Percentiles rank a stretch among this genome's conserved stretches.
Evolutionary conservation across 2,329 filamentous ascomycete species (phyloP).

Genomic region (Colletotrichum sp.): DNA sequence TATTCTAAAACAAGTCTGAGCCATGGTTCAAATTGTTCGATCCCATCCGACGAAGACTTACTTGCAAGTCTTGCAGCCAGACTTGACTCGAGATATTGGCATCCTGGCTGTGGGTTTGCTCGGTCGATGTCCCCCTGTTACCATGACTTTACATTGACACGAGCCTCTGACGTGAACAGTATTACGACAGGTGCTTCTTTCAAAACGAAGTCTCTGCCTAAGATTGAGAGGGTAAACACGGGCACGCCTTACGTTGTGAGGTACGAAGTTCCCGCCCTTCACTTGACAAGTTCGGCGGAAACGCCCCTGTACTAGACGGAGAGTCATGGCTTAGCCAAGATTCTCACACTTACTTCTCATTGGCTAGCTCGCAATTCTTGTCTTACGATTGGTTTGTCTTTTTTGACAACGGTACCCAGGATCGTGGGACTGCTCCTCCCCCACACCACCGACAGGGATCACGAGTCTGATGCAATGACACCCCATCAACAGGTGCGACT

Average conservation of each 20-base stretch:
- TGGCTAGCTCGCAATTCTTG: not conserved
- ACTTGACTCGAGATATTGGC: not conserved
- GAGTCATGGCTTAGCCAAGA: not conserved
- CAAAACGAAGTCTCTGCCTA: no score
- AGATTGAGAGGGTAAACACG: no score
- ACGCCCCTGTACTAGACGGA: not conserved
- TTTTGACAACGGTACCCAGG: not conserved
- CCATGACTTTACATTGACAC: not conserved
- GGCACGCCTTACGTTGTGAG: no score
- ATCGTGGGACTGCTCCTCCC: not conserved
- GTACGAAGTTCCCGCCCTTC: not conserved
- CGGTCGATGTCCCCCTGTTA: not conserved
- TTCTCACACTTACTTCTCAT: not conserved
- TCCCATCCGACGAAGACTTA: not conserved
- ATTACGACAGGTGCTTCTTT: rapidly evolving
- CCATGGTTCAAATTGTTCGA: no score
- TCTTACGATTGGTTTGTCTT: not conserved
- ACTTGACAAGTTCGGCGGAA: not conserved
- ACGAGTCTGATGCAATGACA: not conserved
- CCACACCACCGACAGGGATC: not conserved
- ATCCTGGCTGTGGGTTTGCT: rapidly evolving
- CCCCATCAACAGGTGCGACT: not conserved
- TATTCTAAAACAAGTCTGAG: no score
- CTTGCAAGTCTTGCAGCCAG: not conserved
- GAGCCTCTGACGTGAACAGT: no score